Percentiles rank a stretch among this genome's conserved stretches.
Evolutionary conservation across 495 filamentous ascomycete genomes (phyloP).

Genomic region (Durotheca rogersii): DNA sequence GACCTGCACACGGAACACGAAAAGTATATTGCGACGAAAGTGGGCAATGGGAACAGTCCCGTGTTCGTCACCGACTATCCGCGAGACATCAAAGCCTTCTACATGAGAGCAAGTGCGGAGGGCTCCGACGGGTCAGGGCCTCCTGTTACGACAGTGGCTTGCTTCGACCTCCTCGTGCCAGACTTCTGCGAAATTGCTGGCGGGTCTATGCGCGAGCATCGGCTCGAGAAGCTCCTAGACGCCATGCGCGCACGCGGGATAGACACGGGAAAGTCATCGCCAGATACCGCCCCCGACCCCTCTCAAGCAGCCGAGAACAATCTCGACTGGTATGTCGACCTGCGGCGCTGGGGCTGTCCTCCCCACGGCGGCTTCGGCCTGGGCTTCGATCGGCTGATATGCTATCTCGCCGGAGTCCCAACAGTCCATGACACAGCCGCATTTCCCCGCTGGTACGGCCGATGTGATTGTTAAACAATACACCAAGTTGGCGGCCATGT

Average conservation of each 20-base stretch:
- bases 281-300: constrained; percentile 3
- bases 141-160: constrained; percentile 70
- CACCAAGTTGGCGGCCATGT: constrained; percentile 30
- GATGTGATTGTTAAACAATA: constrained; percentile 76
- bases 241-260: constrained; percentile 68
- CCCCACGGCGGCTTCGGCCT: constrained; percentile 97
- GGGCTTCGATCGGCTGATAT: constrained; percentile 86
- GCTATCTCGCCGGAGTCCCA: constrained; percentile 78
- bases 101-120: constrained; percentile 61
- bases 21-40: constrained; percentile 71
- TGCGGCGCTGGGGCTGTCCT: constrained; percentile 88
- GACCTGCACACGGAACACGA: constrained; percentile 93
- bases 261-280: neutral
- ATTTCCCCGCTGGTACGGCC: constrained; percentile 88
- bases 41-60: constrained; percentile 60
- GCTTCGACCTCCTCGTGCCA: constrained; percentile 93
- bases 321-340: constrained; percentile 91
- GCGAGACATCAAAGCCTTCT: constrained; percentile 84
- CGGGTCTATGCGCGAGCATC: constrained; percentile 91
- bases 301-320: constrained; percentile 42
- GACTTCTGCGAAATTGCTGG: constrained; percentile 87
- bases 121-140: constrained; percentile 4
- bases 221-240: constrained; percentile 64
- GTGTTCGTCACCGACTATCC: constrained; percentile 96
- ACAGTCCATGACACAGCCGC: constrained; percentile 85